Percentiles rank a stretch among this genome's conserved stretches.
These are phyloP conservation scores for Stipa capillata DNA, from an alignment of 176 grass and related monocot species.

Conservation along the genomic window DNA sequence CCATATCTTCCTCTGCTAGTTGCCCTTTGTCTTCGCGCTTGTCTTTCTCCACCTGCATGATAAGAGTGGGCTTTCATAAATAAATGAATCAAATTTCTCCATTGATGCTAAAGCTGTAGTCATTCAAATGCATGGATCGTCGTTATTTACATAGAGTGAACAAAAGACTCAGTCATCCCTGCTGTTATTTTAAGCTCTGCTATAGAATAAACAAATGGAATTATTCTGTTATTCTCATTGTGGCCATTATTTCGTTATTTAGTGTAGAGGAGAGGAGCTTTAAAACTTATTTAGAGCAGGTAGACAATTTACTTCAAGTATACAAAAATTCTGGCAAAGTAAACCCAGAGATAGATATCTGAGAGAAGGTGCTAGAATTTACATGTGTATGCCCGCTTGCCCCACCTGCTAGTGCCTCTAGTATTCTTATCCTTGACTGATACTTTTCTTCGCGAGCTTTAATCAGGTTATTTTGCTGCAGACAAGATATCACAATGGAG, in stretches of 20 bases:
- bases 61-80: constrained; percentile 16
- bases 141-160: neutral
- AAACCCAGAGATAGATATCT: neutral
- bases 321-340: neutral
- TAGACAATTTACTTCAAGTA: neutral
- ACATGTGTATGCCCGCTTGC: constrained; percentile 37
- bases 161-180: neutral
- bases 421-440: constrained; percentile 61
- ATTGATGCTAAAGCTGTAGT: neutral
- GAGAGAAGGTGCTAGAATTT: constrained; percentile 26
- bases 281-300: neutral
- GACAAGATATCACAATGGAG: constrained; percentile 23
- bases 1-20: constrained; percentile 22
- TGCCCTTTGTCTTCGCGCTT: constrained; percentile 11
- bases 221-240: neutral
- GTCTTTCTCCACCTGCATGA: constrained; percentile 34
- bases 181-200: constrained; percentile 1
- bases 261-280: neutral
- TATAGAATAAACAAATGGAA: neutral
- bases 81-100: neutral
- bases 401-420: constrained; percentile 46
- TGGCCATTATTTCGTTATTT: neutral
- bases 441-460: constrained; percentile 76
- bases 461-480: constrained; percentile 67
- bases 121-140: neutral